Evolutionary conservation across 2,329 filamentous ascomycete genomes (phyloP).

Genomic region (Xylariomycetidae sp.): DNA sequence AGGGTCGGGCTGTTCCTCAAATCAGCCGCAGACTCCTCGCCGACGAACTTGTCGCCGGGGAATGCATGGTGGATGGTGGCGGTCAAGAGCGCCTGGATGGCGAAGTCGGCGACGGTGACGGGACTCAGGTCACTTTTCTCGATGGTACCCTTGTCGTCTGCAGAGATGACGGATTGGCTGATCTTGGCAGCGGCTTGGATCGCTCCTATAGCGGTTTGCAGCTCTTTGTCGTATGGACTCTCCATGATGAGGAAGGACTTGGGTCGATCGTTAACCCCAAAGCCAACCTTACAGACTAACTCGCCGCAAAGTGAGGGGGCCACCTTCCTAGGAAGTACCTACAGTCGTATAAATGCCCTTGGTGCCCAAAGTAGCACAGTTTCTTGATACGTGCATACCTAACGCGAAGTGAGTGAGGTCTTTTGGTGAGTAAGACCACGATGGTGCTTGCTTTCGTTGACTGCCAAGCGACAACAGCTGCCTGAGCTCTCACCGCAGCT

Average conservation of each 20-base stretch:
- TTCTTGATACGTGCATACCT: too few relatives aligned
- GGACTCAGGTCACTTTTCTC: slow-evolving; percentile 51
- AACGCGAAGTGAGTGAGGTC: too few relatives aligned
- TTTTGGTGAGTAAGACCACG: too few relatives aligned
- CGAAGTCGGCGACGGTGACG: slow-evolving; percentile 55
- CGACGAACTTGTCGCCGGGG: slow-evolving; percentile 46
- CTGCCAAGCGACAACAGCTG: too few relatives aligned
- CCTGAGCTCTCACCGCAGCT: too few relatives aligned
- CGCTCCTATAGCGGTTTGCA: slow-evolving; percentile 22
- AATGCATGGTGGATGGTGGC: slow-evolving; percentile 44
- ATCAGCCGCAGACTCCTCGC: slow-evolving; percentile 47
- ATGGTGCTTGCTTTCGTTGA: too few relatives aligned
- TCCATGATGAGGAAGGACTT: slow-evolving; percentile 16
- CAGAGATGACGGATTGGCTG: slow-evolving; percentile 41
- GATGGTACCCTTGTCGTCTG: slow-evolving; percentile 43
- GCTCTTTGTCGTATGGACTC: slow-evolving; percentile 23
- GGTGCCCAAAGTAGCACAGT: too few relatives aligned
- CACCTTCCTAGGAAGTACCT: too few relatives aligned
- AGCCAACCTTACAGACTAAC: too few relatives aligned
- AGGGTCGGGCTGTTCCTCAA: slow-evolving; percentile 37
- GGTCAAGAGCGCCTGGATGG: slow-evolving; percentile 50
- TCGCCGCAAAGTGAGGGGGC: too few relatives aligned
- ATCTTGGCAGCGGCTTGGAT: slow-evolving; percentile 37
- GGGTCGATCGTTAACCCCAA: too few relatives aligned
- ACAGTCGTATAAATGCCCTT: too few relatives aligned